Evolutionary conservation across 208 protist species (phyloP).

Genomic region (Leishmania tropica): DNA sequence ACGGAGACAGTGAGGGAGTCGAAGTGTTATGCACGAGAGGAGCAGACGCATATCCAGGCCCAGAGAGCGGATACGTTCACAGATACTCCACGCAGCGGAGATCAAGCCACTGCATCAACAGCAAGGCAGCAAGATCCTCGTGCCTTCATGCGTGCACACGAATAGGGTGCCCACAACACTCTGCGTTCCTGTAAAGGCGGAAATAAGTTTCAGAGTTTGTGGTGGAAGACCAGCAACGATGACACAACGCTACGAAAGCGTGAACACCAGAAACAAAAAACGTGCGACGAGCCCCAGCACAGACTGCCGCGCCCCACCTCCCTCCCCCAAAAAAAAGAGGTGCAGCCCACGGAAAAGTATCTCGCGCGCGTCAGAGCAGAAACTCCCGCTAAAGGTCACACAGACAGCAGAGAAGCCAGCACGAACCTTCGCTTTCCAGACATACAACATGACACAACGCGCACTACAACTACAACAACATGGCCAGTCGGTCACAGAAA

Average conservation of each 20-base stretch:
- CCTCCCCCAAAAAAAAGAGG: background rate
- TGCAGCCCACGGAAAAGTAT: background rate
- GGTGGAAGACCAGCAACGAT: background rate
- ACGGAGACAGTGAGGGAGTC: background rate
- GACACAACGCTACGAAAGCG: background rate
- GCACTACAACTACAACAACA: background rate
- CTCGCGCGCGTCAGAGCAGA: background rate
- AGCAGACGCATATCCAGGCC: background rate
- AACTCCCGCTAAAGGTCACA: background rate
- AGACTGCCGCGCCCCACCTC: background rate
- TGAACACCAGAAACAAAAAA: background rate
- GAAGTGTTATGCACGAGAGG: background rate
- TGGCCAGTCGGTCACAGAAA: background rate
- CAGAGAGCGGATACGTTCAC: background rate
- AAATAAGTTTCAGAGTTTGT: background rate
- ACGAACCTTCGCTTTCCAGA: background rate
- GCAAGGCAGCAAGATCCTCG: background rate
- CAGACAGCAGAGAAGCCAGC: background rate
- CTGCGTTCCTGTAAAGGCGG: background rate
- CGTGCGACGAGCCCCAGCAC: background rate
- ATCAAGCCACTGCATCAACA: background rate
- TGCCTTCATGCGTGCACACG: background rate
- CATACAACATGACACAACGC: background rate
- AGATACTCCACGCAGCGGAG: background rate
- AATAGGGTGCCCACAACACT: background rate